These are phyloP conservation scores for Ceratobasidium sp. DNA, from an alignment of 1,284 basidiomycete species.

Conservation along the genomic window DNA sequence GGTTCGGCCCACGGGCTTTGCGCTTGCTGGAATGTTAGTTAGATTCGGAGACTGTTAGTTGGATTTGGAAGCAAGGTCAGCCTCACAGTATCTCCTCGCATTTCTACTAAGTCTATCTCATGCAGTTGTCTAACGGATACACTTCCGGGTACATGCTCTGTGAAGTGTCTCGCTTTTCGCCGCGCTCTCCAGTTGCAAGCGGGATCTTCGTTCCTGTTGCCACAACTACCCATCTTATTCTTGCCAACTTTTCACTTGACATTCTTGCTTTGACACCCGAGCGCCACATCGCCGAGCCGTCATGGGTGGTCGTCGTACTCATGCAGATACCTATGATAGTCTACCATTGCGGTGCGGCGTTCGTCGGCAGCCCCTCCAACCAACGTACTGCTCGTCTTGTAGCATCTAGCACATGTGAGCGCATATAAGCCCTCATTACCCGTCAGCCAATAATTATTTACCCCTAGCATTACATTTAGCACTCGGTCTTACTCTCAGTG, in stretches of 20 bases:
- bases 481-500: constrained; percentile 17
- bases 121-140: constrained; percentile 36
- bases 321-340: constrained; percentile 10
- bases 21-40: constrained; percentile 7
- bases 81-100: background rate
- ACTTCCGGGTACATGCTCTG: constrained; percentile 42
- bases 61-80: constrained; percentile 37
- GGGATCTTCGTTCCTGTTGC: constrained; percentile 16
- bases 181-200: constrained; percentile 25
- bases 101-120: background rate
- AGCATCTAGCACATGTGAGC: constrained; percentile 22
- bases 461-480: constrained; percentile 19
- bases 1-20: constrained; percentile 1
- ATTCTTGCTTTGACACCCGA: background rate
- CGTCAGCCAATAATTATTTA: background rate
- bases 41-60: background rate
- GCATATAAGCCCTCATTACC: too few relatives aligned
- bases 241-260: background rate
- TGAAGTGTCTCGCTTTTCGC: constrained; percentile 27
- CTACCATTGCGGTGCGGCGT: background rate
- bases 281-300: background rate
- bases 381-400: constrained; percentile 5
- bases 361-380: background rate
- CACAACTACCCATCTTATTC: background rate
- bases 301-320: background rate